phyloP scores from a whole-genome alignment of 2,329 filamentous ascomycete species.

The Coniochaeta ligniaria region DNA sequence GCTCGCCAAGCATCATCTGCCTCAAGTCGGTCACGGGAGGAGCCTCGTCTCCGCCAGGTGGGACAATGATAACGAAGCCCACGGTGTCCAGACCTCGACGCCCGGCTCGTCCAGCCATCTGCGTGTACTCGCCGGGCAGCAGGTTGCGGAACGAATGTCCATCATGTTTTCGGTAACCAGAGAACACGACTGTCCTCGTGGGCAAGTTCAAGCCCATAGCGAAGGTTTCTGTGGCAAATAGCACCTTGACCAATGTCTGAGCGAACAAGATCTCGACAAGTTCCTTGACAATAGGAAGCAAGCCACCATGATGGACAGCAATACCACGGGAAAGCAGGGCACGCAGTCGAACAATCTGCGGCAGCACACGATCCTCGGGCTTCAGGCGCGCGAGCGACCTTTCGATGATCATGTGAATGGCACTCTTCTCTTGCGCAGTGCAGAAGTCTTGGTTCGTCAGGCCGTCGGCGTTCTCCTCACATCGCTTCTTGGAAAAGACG shows the following conservation, averaged over 20 bases:
- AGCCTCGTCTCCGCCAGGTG: conserved; percentile 75
- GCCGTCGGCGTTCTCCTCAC: conserved; percentile 94
- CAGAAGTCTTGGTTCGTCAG: conserved; percentile 93
- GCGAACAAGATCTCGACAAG: conserved; percentile 96
- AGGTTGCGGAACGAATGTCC: conserved; percentile 87
- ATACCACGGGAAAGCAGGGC: conserved; percentile 84
- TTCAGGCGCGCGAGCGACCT: conserved; percentile 88
- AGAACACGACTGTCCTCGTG: conserved; percentile 94
- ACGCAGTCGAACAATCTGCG: conserved; percentile 81
- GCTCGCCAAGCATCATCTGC: conserved; percentile 93
- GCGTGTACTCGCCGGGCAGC: conserved; percentile 91
- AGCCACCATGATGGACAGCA: conserved; percentile 90
- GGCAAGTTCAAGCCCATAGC: conserved; percentile 97
- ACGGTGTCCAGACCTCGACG: conserved; percentile 88
- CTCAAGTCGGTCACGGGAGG: conserved; percentile 76
- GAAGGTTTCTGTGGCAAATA: conserved; percentile 97
- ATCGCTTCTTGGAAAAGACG: conserved; percentile 96
- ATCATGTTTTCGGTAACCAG: conserved; percentile 93
- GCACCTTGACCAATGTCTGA: conserved; percentile 87
- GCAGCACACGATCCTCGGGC: conserved; percentile 80
- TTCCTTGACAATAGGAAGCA: conserved; percentile 95
- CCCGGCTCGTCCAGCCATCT: conserved; percentile 95
- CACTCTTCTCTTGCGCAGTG: conserved; percentile 88
- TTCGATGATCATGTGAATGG: conserved; percentile 95
- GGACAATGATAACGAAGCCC: conserved; percentile 90